A percentile compares a stretch with the other conserved stretches of the same genome.
phyloP scores from a whole-genome alignment of 1,284 basidiomycete genomes.

The Wallemia mellicola region DNA sequence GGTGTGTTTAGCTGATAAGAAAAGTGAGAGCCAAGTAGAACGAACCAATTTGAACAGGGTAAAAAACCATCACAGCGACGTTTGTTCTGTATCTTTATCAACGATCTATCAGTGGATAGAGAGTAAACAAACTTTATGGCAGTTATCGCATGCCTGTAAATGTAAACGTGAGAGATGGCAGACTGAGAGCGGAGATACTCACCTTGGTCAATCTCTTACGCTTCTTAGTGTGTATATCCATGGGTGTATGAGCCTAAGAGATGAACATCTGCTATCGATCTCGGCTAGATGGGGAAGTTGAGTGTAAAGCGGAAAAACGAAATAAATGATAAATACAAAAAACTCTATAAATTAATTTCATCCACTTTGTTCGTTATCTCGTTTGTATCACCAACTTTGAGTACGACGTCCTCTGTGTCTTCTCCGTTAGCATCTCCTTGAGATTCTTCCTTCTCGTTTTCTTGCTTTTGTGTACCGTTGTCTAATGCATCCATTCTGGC shows the following conservation, averaged over 20 bases:
- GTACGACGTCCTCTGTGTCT: not conserved
- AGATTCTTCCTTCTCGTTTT: not conserved
- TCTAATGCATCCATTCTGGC: not conserved
- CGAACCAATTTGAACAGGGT: slow-evolving; percentile 19
- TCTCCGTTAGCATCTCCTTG: too few relatives aligned
- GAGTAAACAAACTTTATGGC: not conserved
- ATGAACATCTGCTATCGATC: not conserved
- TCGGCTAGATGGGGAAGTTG: not conserved
- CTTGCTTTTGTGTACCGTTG: not conserved
- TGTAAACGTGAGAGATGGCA: not conserved
- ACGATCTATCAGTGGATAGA: not conserved
- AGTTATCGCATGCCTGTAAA: not conserved
- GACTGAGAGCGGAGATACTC: not conserved
- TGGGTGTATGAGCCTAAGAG: not conserved
- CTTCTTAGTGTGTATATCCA: not conserved
- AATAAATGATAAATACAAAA: not conserved
- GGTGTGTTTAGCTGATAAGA: not conserved
- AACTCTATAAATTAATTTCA: not conserved
- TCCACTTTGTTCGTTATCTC: not conserved
- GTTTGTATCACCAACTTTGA: not conserved
- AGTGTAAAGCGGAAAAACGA: not conserved
- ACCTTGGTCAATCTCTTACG: not conserved
- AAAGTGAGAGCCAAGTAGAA: not conserved
- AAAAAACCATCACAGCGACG: slow-evolving; percentile 21
- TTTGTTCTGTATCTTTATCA: slow-evolving; percentile 14